Percentiles rank a stretch among this genome's conserved stretches.
phyloP scores from a whole-genome alignment of 140 eudicot species.

The Anethum foeniculum region DNA sequence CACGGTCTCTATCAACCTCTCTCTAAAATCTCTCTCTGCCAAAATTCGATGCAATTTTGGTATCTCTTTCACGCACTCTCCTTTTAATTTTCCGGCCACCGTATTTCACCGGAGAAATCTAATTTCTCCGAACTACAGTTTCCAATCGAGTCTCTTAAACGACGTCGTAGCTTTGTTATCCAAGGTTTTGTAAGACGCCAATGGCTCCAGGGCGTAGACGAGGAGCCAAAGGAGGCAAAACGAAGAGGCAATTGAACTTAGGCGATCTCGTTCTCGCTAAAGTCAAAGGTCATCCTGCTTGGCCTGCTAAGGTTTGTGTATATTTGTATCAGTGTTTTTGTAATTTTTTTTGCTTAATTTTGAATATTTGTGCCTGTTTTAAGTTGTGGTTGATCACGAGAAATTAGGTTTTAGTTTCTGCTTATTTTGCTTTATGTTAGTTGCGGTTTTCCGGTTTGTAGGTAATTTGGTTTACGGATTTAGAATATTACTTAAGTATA shows the following conservation, averaged over 20 bases:
- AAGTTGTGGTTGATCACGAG: not conserved
- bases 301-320: slow-evolving; percentile 87
- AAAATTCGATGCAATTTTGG: slow-evolving; percentile 7
- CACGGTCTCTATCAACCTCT: not conserved
- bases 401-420: not conserved
- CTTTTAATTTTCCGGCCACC: not conserved
- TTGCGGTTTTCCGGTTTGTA: not conserved
- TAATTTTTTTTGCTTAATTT: not conserved
- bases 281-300: slow-evolving; percentile 95
- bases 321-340: slow-evolving; percentile 5
- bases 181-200: slow-evolving; percentile 24
- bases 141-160: slow-evolving; percentile 16
- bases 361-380: not conserved
- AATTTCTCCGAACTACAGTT: slow-evolving; percentile 13
- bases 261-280: slow-evolving; percentile 98
- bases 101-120: slow-evolving; percentile 20
- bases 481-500: not conserved
- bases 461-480: not conserved
- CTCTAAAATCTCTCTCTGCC: not conserved
- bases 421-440: not conserved
- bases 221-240: slow-evolving; percentile 60
- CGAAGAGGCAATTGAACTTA: slow-evolving; percentile 45
- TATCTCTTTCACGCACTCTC: not conserved
- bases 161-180: slow-evolving; percentile 15
- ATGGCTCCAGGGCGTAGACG: slow-evolving; percentile 91